phyloP scores from a whole-genome alignment of 106 monocot genomes.

The Dendrobium officinale region DNA sequence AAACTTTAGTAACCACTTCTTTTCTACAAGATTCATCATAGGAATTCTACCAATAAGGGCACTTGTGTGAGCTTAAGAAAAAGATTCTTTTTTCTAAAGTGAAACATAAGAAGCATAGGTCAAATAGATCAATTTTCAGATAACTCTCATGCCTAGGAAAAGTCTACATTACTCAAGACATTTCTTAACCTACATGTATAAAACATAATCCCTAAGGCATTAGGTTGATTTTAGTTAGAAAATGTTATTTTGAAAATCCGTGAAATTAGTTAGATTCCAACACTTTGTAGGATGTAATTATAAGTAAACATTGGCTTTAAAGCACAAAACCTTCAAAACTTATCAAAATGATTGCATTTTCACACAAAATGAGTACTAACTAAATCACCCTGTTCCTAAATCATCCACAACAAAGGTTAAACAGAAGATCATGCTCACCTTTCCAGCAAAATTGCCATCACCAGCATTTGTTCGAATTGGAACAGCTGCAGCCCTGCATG shows the following conservation, averaged over 20 bases:
- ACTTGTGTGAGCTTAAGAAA: neutral
- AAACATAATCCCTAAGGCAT: neutral
- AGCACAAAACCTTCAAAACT: neutral
- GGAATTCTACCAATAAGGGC: neutral
- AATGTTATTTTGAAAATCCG: neutral
- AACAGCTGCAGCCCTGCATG: constrained; percentile 5
- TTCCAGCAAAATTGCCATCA: constrained; percentile 8
- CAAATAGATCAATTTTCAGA: neutral
- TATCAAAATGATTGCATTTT: neutral
- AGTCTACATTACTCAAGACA: neutral
- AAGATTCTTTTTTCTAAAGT: neutral
- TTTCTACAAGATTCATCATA: neutral
- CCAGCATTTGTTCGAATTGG: neutral
- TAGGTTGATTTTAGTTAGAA: neutral
- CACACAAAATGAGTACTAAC: neutral
- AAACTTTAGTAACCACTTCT: too few species aligned
- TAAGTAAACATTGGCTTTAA: neutral
- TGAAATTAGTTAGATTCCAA: too few species aligned
- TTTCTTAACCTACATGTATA: neutral
- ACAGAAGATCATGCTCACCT: neutral
- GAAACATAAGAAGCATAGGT: neutral
- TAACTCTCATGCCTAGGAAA: neutral
- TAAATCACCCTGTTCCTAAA: neutral
- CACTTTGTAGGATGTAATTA: neutral
- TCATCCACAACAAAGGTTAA: neutral